Base-by-base conservation (phyloP, 2,329 filamentous ascomycete genomes). In the Thelonectria blattea region DNA sequence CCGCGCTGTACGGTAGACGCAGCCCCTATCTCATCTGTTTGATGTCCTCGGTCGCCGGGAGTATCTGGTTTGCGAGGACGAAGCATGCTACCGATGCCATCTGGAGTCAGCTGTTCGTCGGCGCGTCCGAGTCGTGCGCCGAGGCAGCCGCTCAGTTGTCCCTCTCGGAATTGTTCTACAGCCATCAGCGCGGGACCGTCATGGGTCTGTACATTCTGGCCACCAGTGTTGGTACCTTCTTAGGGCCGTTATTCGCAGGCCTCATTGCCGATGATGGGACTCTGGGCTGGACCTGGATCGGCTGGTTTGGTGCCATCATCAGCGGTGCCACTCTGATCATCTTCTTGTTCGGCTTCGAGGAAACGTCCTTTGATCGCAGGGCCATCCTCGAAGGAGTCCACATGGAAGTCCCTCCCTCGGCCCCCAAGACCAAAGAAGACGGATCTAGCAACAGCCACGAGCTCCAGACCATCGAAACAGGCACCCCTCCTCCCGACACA, bases 71-170 rank as follows among this genome's bases (percentile, higher is more conserved):
- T 18, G 51, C 57, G 15, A 59, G 55, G 2, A 55, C 51, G 3
- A 39, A 50, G 20, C 37, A 15, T 12, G 18, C 17, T 8, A 50
- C 57, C 15, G 57, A 59, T 51, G 57, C 57, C n/a, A 55, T 59
- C 18, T 59, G 57, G 57, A 59, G 57, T n/a, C 57, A 59, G 51
- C 57, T 59, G 10, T 59, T 59, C 27, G 57, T 59, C 22, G 57
- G 57, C 15, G 57, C 57, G 3, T 59, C 57, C 15, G 57, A 59
- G 39, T 55, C 51, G 5, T 59, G 57, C 32, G 57, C 57, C 20
- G 57, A 59, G 46, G 57, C 57, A n/a, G 57, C 57, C 3, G 57
- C 57, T 14, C 57, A 59, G 39, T 20, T 59, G 17, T 59, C 57
- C 11, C 57, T 59, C n/a, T 59, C 51, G 14, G 57, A 59, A 39